Conservation (phyloP, 768 basidiomycete genomes). For the Coprinopsis cinerea region DNA sequence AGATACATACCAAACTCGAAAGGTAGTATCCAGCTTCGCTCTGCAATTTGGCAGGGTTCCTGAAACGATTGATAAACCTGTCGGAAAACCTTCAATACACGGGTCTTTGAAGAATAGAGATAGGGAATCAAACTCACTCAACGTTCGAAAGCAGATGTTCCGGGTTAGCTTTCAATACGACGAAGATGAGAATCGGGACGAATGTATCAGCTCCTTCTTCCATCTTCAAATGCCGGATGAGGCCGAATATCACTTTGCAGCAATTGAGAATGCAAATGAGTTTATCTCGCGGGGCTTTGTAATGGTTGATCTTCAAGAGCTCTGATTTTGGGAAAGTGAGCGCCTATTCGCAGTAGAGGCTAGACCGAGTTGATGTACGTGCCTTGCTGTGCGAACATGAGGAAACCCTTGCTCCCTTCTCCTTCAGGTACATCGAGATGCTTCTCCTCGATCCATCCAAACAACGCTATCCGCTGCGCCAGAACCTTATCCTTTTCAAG, state of each 20-base stretch:
- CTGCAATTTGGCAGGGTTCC: conserved; percentile 83
- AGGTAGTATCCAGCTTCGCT: conserved; percentile 97
- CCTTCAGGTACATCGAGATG: conserved; percentile 88
- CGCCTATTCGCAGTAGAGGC: neutral
- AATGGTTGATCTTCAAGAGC: conserved; percentile 93
- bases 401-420: conserved; percentile 71
- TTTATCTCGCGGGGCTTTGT: conserved; percentile 98
- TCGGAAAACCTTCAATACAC: neutral
- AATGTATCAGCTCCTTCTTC: conserved; percentile 94
- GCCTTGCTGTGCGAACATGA: conserved; percentile 90
- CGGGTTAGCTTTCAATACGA: conserved; percentile 93
- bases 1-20: conserved; percentile 73
- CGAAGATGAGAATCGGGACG: conserved; percentile 89
- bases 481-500: conserved; percentile 93
- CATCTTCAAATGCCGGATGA: conserved; percentile 79
- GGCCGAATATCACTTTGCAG: conserved; percentile 98
- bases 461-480: conserved; percentile 82
- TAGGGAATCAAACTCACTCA: conserved; percentile 68
- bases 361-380: conserved; percentile 5
- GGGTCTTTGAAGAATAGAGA: neutral
- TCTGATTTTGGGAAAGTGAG: conserved; percentile 40
- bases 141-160: conserved; percentile 91
- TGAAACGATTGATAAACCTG: conserved; percentile 94
- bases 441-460: conserved; percentile 82
- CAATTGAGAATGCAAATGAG: conserved; percentile 95